Evolutionary conservation across 352 stramenopile genomes (phyloP).

Genomic region (Bremia lactucae): DNA sequence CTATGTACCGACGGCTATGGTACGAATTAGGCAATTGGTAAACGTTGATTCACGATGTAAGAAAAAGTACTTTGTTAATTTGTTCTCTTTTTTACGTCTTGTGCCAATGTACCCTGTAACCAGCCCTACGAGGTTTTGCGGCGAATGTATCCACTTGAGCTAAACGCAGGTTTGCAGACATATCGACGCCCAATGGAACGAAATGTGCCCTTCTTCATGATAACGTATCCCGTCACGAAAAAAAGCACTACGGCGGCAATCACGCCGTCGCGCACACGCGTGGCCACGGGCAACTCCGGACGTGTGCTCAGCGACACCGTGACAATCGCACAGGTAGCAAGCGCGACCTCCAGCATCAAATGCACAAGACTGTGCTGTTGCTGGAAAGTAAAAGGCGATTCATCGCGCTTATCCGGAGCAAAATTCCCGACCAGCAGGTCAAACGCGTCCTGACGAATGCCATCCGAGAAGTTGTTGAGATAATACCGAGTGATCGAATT

Average conservation of each 20-base stretch:
- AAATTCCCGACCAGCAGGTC: constrained; percentile 84
- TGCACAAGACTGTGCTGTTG: constrained; percentile 69
- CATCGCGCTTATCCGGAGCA: constrained; percentile 64
- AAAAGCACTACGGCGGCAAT: constrained; percentile 43
- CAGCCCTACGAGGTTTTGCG: constrained; percentile 35
- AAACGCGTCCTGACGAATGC: constrained; percentile 87
- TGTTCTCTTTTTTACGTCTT: not conserved
- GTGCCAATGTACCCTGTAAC: not conserved
- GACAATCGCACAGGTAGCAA: constrained; percentile 41
- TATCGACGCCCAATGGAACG: constrained; percentile 66
- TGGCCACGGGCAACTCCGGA: constrained; percentile 37
- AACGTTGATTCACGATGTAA: too few species aligned
- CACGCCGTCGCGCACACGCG: constrained; percentile 50
- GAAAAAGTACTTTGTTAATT: too few species aligned
- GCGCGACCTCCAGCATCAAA: constrained; percentile 42
- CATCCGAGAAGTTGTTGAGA: constrained; percentile 94
- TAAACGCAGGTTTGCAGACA: constrained; percentile 81
- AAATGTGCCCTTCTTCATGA: constrained; percentile 79
- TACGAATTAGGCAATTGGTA: too few species aligned
- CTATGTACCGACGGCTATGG: too few species aligned
- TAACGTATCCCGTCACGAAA: constrained; percentile 41
- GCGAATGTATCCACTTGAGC: constrained; percentile 79
- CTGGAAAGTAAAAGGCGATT: constrained; percentile 75
- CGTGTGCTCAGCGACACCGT: constrained; percentile 58
- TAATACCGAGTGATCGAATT: constrained; percentile 93